These are phyloP conservation scores for Paramecium tetraurelia DNA, from an alignment of 73 alveolate species.

Conservation along the genomic window DNA sequence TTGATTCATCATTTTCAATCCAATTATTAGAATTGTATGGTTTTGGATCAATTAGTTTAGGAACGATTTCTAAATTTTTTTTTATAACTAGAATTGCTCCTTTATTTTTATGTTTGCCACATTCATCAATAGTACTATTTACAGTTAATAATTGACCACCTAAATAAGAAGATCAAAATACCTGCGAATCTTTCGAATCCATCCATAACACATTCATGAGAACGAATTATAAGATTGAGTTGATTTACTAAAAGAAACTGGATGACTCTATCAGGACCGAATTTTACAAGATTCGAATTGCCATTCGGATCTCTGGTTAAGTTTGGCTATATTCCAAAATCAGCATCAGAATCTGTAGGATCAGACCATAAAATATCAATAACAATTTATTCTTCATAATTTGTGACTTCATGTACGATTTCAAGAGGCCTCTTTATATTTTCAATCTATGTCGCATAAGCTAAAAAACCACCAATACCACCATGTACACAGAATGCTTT, in stretches of 20 bases:
- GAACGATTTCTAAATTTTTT: constrained; percentile 86
- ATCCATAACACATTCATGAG: constrained; percentile 99
- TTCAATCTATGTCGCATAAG: constrained; percentile 82
- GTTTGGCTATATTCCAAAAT: constrained; percentile 93
- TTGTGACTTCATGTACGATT: constrained; percentile 88
- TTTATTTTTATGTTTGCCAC: constrained; percentile 98
- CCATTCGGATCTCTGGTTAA: constrained; percentile 98
- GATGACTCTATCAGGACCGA: constrained; percentile 98
- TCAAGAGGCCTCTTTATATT: constrained; percentile 85
- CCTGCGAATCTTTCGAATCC: constrained; percentile 98
- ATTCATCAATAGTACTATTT: constrained; percentile 93
- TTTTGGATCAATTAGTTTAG: constrained; percentile 89
- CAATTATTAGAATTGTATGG: constrained; percentile 83
- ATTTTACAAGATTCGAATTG: constrained; percentile 96
- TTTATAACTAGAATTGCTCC: constrained; percentile 94
- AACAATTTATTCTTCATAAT: constrained; percentile 80
- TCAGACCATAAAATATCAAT: constrained; percentile 93
- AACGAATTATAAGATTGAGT: constrained; percentile 86
- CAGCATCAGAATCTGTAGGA: constrained; percentile 92
- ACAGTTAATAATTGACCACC: constrained; percentile 95
- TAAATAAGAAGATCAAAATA: not conserved
- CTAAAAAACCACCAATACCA: constrained; percentile 89
- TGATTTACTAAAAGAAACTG: constrained; percentile 87
- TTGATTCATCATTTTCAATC: constrained; percentile 89
- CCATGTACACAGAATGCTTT: constrained; percentile 91